These are phyloP conservation scores for Otatea glauca DNA, from an alignment of 176 grass and related monocot genomes.

Conservation along the genomic window DNA sequence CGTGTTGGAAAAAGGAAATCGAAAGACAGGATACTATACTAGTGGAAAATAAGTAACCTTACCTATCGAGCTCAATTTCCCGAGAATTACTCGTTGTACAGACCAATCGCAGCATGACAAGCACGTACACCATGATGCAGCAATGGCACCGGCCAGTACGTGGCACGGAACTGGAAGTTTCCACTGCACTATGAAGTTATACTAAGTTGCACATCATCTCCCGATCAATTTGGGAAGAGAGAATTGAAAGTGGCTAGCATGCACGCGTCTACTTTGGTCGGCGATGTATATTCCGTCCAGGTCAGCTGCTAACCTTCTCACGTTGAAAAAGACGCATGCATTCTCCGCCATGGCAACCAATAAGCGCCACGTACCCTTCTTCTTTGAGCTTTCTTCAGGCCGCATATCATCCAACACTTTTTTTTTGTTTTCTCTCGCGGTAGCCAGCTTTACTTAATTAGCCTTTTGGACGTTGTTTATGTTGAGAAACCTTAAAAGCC, in stretches of 20 bases:
- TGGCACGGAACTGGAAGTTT: conserved; percentile 5
- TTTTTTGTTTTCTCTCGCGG: no score
- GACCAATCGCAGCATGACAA: background rate
- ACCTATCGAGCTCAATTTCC: no score
- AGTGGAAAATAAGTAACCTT: no score
- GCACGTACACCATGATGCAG: background rate
- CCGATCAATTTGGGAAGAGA: background rate
- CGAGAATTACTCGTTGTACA: background rate
- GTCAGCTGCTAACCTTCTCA: background rate
- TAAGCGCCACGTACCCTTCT: background rate
- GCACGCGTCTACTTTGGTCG: conserved; percentile 11
- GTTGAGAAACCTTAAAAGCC: no score
- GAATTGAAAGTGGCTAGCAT: background rate
- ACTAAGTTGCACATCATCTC: no score
- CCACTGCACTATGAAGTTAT: background rate
- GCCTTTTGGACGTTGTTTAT: background rate
- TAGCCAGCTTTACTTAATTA: no score
- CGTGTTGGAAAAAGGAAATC: no score
- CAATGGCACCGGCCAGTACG: background rate
- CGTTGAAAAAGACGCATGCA: background rate
- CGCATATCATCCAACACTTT: background rate
- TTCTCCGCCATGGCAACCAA: background rate
- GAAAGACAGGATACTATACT: no score
- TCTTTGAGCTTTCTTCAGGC: background rate
- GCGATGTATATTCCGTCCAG: background rate